Base-by-base conservation (phyloP, 2,329 filamentous ascomycete species). In the Rosellinia necatrix region DNA sequence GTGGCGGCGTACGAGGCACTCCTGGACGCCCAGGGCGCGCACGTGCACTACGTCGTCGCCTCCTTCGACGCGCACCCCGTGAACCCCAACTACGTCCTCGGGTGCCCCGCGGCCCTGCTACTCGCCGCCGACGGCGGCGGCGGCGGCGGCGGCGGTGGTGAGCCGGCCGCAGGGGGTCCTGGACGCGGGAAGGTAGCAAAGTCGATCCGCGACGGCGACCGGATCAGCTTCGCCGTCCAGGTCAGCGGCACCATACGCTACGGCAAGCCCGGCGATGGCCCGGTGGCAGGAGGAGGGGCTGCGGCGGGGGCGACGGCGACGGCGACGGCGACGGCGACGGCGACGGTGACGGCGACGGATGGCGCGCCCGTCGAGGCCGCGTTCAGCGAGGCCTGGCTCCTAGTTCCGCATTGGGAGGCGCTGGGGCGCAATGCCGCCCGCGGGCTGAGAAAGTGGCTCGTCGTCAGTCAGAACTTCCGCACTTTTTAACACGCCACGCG, bases 331-430 rank as follows among this genome's bases (percentile, higher is more conserved):
- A 25, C n/a, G 30, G 32, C 2, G 4, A 6, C 2, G 24, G 42
- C 3, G 10, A 24, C 81, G 79, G 22, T n/a, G n/a, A n/a, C 41
- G 2, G 8, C 56, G 79, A 80, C 59, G 83, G 87, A 42, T 3
- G 48, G n/a, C 3, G 37, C 40, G 9, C 53, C 53, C 38, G 9
- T 32, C 25, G 81, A 84, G 71, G 84, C 85, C 63, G 85, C 84
- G 30, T 96, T 96, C 71, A 88, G 85, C 66, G 92, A 96, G 72
- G 87, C 82, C 1, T 88, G 96, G 70, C 82, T 96, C 21, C 77
- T 96, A 51, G 89, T 93, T 32, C 91, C 92, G 6, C 90, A 91
- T 73, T 81, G 85, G 82, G 82, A 86, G 61, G 74, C 78, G 0
- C 76, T 81, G 62, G 76, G 74, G 4, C 75, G 75, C 52, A 84